Percentiles rank a stretch among this genome's conserved stretches.
Evolutionary conservation across 2,329 filamentous ascomycete species (phyloP).

Genomic region (Piedraia hortae): DNA sequence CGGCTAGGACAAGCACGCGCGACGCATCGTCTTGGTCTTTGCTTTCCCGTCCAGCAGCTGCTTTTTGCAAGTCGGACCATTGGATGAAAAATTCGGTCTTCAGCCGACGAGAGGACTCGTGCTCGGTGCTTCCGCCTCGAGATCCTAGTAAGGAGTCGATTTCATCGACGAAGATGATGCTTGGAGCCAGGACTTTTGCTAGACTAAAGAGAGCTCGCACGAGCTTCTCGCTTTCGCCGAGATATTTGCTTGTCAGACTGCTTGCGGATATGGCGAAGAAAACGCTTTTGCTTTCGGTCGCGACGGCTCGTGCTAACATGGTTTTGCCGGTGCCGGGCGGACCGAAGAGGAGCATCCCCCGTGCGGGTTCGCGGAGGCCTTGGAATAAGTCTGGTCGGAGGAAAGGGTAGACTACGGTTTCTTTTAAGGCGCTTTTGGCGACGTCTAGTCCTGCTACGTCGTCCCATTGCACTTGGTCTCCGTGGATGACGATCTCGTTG

Average conservation of each 20-base stretch:
- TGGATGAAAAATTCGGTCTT: slow-evolving; percentile 97
- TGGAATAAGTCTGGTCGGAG: slow-evolving; percentile 85
- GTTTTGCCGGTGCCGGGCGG: slow-evolving; percentile 97
- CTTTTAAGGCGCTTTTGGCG: slow-evolving; percentile 75
- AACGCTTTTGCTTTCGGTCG: slow-evolving; percentile 77
- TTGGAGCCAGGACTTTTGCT: slow-evolving; percentile 70
- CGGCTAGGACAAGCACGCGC: slow-evolving; percentile 73
- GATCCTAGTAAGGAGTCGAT: slow-evolving; percentile 83
- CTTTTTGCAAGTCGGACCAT: slow-evolving; percentile 81
- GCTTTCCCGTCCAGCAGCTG: slow-evolving; percentile 55
- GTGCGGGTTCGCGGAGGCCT: slow-evolving; percentile 74
- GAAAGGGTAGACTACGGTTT: slow-evolving; percentile 93
- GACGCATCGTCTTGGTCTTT: slow-evolving; percentile 55
- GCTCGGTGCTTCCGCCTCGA: slow-evolving; percentile 56
- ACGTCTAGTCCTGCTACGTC: slow-evolving; percentile 77
- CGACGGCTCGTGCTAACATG: slow-evolving; percentile 83
- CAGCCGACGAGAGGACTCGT: slow-evolving; percentile 77
- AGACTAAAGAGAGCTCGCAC: slow-evolving; percentile 73
- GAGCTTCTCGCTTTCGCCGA: slow-evolving; percentile 89
- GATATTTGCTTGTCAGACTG: slow-evolving; percentile 80
- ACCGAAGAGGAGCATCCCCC: slow-evolving; percentile 87
- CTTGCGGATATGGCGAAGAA: slow-evolving; percentile 95
- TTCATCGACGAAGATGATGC: slow-evolving; percentile 95
- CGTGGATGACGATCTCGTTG: slow-evolving; percentile 83
- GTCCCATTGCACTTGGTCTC: slow-evolving; percentile 82